phyloP scores from a whole-genome alignment of 1,284 basidiomycete species.

The Malassezia slooffiae region DNA sequence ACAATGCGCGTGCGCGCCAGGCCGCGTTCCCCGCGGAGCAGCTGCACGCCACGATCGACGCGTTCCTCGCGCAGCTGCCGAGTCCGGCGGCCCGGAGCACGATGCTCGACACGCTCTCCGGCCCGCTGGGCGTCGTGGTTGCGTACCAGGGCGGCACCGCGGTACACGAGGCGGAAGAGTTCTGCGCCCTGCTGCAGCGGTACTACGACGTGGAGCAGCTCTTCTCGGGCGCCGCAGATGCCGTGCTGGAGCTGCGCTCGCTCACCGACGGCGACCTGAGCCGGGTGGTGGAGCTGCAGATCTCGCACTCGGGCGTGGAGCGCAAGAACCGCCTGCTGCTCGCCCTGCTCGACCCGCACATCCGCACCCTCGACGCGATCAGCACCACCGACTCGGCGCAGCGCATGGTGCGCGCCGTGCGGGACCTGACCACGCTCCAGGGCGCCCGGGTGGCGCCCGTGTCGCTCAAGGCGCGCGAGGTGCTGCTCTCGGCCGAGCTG shows the following conservation, averaged over 20 bases:
- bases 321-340: constrained; percentile 83
- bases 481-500: constrained; percentile 87
- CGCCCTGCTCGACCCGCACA: constrained; percentile 62
- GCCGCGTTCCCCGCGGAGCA: constrained; percentile 71
- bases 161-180: constrained; percentile 67
- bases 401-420: constrained; percentile 32
- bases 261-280: constrained; percentile 85
- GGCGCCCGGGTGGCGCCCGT: constrained; percentile 51
- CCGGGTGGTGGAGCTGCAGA: constrained; percentile 71
- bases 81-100: constrained; percentile 6
- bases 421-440: constrained; percentile 58
- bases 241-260: constrained; percentile 78
- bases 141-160: constrained; percentile 65
- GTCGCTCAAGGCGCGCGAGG: constrained; percentile 90
- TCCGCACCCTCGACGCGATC: constrained; percentile 31
- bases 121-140: constrained; percentile 63
- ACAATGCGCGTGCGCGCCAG: constrained; percentile 61
- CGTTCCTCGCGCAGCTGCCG: constrained; percentile 25
- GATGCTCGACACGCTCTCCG: constrained; percentile 53
- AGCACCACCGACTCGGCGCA: constrained; percentile 24
- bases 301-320: constrained; percentile 89
- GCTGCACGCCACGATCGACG: constrained; percentile 63
- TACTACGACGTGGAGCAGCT: constrained; percentile 79
- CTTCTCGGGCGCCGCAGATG: constrained; percentile 81
- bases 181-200: constrained; percentile 61